phyloP scores from a whole-genome alignment of 2,329 filamentous ascomycete genomes.

The Penicillium concentricum region DNA sequence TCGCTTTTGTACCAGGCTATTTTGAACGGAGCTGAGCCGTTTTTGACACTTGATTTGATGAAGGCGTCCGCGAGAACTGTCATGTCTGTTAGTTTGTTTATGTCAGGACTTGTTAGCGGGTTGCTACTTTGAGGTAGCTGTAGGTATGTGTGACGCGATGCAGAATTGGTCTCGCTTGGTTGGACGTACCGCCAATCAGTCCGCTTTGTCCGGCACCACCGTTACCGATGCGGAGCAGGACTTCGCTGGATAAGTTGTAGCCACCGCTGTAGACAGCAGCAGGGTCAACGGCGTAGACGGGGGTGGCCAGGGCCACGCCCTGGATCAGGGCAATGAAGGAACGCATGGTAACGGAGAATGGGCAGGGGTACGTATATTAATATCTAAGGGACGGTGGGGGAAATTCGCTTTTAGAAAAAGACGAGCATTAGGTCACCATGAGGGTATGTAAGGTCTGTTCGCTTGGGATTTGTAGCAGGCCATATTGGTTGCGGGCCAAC shows the following conservation, averaged over 20 bases:
- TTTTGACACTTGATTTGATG: constrained; percentile 33
- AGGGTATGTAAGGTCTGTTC: not conserved
- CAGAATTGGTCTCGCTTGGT: not conserved
- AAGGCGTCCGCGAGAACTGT: constrained; percentile 39
- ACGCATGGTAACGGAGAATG: not conserved
- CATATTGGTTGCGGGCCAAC: not conserved
- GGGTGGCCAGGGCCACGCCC: not conserved
- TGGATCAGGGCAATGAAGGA: not conserved
- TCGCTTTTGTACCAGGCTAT: constrained; percentile 50
- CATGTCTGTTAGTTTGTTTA: not conserved
- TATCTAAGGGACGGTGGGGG: not conserved
- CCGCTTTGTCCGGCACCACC: constrained; percentile 36
- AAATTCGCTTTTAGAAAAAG: not conserved
- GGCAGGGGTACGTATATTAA: too few species aligned
- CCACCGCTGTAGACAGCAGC: constrained; percentile 11
- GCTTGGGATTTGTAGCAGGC: not conserved
- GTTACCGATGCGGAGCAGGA: constrained; percentile 32
- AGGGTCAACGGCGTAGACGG: not conserved
- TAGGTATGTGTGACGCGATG: not conserved
- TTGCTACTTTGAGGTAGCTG: too few species aligned
- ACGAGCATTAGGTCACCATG: not conserved
- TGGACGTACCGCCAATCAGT: constrained; percentile 22
- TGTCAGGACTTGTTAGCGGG: too few species aligned
- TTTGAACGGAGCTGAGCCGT: constrained; percentile 36
- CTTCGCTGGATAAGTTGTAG: not conserved